Evolutionary conservation across 1,139 yeast species (phyloP).

Genomic region (Suhomyces wounanorum): DNA sequence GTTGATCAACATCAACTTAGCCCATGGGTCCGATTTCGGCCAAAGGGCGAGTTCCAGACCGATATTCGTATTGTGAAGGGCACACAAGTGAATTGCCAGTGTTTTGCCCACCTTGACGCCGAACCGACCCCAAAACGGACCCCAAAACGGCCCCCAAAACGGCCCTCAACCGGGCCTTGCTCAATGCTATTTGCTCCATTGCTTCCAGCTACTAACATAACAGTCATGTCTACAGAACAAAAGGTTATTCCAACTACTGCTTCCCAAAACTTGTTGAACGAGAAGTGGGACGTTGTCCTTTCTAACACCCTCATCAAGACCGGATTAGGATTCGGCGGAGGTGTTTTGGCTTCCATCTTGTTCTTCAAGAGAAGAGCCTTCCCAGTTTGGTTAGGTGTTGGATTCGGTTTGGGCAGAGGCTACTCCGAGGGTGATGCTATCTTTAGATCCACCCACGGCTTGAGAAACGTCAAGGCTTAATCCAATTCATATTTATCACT

Average conservation of each 20-base stretch:
- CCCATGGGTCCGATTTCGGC: neutral
- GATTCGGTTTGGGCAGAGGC: constrained; percentile 96
- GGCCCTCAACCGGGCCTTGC: too few species aligned
- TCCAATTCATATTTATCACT: constrained; percentile 12
- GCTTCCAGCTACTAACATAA: neutral
- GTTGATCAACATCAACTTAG: neutral
- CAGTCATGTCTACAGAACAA: constrained; percentile 21
- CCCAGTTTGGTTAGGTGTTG: constrained; percentile 96
- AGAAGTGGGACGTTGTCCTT: constrained; percentile 96
- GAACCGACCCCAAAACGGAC: too few species aligned
- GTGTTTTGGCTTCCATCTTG: constrained; percentile 90
- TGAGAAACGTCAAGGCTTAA: constrained; percentile 69
- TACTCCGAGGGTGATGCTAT: constrained; percentile 98
- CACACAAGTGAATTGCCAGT: neutral
- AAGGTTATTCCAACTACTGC: constrained; percentile 33
- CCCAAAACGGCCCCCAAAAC: neutral
- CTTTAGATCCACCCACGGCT: constrained; percentile 78
- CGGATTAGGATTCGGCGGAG: constrained; percentile 97
- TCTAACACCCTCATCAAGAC: constrained; percentile 94
- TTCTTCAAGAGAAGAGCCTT: constrained; percentile 90
- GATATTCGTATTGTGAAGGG: neutral
- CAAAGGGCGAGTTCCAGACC: neutral
- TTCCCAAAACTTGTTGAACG: constrained; percentile 66
- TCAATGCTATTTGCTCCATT: too few species aligned
- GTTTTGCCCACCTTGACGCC: too few species aligned